Conservation (phyloP, 129 eudicot species). For the Erigeron canadensis region DNA sequence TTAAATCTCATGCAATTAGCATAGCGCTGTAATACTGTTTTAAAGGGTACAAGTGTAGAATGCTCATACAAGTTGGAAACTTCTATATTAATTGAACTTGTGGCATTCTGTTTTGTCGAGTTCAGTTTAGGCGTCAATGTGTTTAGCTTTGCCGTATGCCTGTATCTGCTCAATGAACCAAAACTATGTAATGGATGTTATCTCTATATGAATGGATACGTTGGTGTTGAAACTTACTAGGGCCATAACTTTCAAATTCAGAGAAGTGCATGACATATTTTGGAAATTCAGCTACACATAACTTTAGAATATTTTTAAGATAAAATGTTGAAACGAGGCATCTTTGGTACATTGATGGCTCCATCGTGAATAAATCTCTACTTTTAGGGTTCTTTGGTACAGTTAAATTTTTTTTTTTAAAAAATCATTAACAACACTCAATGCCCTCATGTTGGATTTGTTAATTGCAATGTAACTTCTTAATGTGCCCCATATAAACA, state of each 20-base stretch:
- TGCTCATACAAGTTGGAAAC: constrained; percentile 6
- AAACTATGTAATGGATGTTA: background rate
- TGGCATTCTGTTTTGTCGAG: background rate
- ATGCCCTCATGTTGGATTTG: background rate
- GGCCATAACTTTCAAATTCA: background rate
- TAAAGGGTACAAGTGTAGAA: no score
- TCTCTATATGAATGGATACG: background rate
- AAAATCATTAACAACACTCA: background rate
- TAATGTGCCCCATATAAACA: constrained; percentile 11
- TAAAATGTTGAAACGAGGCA: background rate
- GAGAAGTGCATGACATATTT: constrained; percentile 8
- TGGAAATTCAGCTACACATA: background rate
- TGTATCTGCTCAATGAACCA: background rate
- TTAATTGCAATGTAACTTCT: background rate
- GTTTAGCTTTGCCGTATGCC: background rate
- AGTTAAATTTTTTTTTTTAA: background rate
- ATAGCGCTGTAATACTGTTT: background rate
- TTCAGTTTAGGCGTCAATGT: background rate
- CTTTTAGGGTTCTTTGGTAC: background rate
- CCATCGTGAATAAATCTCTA: background rate
- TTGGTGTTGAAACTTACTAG: background rate
- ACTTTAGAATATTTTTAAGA: background rate
- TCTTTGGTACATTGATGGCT: background rate
- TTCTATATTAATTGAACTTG: constrained; percentile 2
- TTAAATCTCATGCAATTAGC: constrained; percentile 12